These are phyloP conservation scores for Penicillium sp. DNA, from an alignment of 2,329 filamentous ascomycete species.

Conservation along the genomic window DNA sequence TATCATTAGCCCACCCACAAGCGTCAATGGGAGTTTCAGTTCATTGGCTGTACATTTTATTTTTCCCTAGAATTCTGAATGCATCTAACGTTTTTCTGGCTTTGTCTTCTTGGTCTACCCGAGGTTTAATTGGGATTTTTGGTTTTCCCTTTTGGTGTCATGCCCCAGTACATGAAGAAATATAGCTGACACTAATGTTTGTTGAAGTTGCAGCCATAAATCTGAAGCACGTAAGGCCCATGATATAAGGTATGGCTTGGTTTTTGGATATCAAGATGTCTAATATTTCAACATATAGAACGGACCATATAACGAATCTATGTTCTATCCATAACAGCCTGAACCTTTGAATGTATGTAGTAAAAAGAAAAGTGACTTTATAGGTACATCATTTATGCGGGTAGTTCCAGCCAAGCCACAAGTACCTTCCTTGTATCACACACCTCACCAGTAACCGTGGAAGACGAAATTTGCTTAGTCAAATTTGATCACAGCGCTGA, in stretches of 20 bases:
- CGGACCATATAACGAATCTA: not conserved
- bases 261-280: not conserved
- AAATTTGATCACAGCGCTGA: conserved; percentile 13
- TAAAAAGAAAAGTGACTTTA: conserved; percentile 1
- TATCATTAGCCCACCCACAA: conserved; percentile 1
- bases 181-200: not conserved
- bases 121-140: too few relatives aligned
- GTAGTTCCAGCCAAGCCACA: not conserved
- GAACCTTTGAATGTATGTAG: not conserved
- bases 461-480: conserved; percentile 22
- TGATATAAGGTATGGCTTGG: not conserved
- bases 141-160: not conserved
- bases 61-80: conserved; percentile 9
- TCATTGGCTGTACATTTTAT: conserved; percentile 9
- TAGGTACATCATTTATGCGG: not conserved
- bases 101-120: not conserved
- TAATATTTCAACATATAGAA: not conserved
- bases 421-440: conserved; percentile 8
- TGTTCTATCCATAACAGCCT: not conserved
- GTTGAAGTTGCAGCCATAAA: not conserved
- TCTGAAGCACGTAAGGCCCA: not conserved
- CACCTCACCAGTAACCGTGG: not conserved
- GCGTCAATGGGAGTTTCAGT: conserved; percentile 1
- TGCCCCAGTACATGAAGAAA: not conserved
- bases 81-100: conserved; percentile 2